These are phyloP conservation scores for Dothidotthia symphoricarpi DNA, from an alignment of 2,329 filamentous ascomycete genomes.

Conservation along the genomic window DNA sequence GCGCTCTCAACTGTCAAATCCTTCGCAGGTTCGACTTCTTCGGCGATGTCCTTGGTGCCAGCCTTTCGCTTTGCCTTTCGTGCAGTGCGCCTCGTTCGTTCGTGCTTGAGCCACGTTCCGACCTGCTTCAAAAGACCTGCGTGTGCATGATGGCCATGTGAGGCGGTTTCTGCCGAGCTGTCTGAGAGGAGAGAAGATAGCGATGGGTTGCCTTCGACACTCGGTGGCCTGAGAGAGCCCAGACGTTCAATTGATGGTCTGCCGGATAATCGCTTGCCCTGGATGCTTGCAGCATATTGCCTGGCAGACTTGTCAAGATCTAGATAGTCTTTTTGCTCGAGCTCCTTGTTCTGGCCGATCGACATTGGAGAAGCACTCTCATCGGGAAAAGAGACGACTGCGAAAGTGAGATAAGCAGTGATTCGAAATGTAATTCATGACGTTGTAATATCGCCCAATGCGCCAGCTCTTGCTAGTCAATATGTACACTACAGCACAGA, in stretches of 20 bases:
- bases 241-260: conserved; percentile 40
- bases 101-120: conserved; percentile 77
- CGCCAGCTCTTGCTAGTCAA: neutral
- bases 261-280: conserved; percentile 46
- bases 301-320: conserved; percentile 41
- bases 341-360: conserved; percentile 46
- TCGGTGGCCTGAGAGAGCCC: conserved; percentile 20
- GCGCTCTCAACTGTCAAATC: conserved; percentile 4
- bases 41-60: conserved; percentile 46
- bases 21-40: conserved; percentile 3
- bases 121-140: conserved; percentile 67
- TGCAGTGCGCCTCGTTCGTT: conserved; percentile 65
- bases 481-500: conserved; percentile 1
- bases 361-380: conserved; percentile 51
- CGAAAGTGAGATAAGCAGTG: conserved; percentile 21
- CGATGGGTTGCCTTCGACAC: conserved; percentile 29
- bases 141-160: conserved; percentile 29
- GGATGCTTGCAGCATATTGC: conserved; percentile 41
- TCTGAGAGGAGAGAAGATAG: conserved; percentile 32
- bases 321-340: conserved; percentile 45
- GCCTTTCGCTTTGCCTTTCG: conserved; percentile 54
- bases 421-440: conserved; percentile 6
- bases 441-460: conserved; percentile 1
- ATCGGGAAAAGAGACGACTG: conserved; percentile 50
- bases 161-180: conserved; percentile 22